phyloP scores from a whole-genome alignment of 345 rosid genomes.

The Boechera stricta region DNA sequence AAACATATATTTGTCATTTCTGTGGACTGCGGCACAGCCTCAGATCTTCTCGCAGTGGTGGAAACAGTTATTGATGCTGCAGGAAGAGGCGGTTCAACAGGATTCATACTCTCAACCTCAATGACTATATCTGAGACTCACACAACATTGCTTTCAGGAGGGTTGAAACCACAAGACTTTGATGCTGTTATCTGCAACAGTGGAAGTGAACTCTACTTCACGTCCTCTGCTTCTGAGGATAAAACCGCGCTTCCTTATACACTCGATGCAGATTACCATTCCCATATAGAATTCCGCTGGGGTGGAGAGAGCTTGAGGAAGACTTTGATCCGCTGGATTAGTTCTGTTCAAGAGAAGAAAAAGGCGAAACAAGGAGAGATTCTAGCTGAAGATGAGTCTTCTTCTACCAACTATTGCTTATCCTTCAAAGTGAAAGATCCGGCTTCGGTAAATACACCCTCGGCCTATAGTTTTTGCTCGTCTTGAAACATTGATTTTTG shows the following conservation, averaged over 20 bases:
- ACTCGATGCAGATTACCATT: slow-evolving; percentile 72
- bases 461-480: background rate
- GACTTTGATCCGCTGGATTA: slow-evolving; percentile 73
- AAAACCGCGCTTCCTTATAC: slow-evolving; percentile 52
- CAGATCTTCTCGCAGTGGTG: slow-evolving; percentile 48
- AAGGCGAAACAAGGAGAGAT: slow-evolving; percentile 51
- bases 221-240: slow-evolving; percentile 59
- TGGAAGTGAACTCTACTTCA: slow-evolving; percentile 78
- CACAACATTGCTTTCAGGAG: slow-evolving; percentile 55
- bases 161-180: slow-evolving; percentile 62
- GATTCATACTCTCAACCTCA: slow-evolving; percentile 70
- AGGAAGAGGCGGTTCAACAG: slow-evolving; percentile 51
- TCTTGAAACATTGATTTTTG: background rate
- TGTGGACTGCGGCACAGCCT: slow-evolving; percentile 52
- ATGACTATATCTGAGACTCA: slow-evolving; percentile 69
- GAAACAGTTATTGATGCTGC: slow-evolving; percentile 53
- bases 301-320: slow-evolving; percentile 78
- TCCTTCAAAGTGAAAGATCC: slow-evolving; percentile 62
- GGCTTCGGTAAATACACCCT: slow-evolving; percentile 48
- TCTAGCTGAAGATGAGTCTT: slow-evolving; percentile 55
- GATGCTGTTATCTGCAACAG: slow-evolving; percentile 83
- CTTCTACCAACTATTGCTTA: slow-evolving; percentile 62
- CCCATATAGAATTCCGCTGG: slow-evolving; percentile 81
- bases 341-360: slow-evolving; percentile 53
- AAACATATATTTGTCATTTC: slow-evolving; percentile 65